Percentiles rank a stretch among this genome's conserved stretches.
These are phyloP conservation scores for Aspergillus chevalieri DNA, from an alignment of 2,329 filamentous ascomycete genomes.

Conservation along the genomic window DNA sequence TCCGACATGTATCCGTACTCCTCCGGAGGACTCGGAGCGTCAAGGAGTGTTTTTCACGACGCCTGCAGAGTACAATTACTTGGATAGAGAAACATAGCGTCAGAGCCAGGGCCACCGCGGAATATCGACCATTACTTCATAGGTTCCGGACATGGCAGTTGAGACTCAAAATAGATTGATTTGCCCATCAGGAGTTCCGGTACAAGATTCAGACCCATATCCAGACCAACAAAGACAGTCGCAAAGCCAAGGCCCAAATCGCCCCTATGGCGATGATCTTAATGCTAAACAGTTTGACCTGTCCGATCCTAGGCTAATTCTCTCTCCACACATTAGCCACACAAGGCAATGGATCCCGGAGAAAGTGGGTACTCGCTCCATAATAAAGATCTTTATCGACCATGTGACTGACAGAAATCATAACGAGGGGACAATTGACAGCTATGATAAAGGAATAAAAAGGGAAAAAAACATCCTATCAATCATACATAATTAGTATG, in stretches of 20 bases:
- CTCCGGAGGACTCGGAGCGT: not conserved
- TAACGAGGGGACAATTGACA: not conserved
- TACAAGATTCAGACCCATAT: not conserved
- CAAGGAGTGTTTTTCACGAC: not conserved
- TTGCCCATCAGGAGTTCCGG: not conserved
- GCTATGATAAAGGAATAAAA: not conserved
- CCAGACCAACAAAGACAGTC: not conserved
- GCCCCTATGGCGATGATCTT: not conserved
- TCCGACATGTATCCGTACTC: not conserved
- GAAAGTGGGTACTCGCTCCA: not conserved
- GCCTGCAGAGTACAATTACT: not conserved
- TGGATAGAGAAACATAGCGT: not conserved
- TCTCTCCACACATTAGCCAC: not conserved
- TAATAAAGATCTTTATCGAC: not conserved
- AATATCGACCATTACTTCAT: not conserved
- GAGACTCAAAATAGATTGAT: not conserved
- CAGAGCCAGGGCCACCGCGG: not conserved
- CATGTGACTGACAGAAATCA: not conserved
- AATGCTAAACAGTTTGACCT: not conserved
- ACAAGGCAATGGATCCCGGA: not conserved
- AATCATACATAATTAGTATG: too few relatives aligned
- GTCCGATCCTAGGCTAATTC: not conserved
- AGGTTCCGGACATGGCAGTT: not conserved
- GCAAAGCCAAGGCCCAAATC: not conserved
- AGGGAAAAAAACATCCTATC: not conserved